These are phyloP conservation scores for Globisporangium iwayamae DNA, from an alignment of 352 stramenopile genomes.

Conservation along the genomic window DNA sequence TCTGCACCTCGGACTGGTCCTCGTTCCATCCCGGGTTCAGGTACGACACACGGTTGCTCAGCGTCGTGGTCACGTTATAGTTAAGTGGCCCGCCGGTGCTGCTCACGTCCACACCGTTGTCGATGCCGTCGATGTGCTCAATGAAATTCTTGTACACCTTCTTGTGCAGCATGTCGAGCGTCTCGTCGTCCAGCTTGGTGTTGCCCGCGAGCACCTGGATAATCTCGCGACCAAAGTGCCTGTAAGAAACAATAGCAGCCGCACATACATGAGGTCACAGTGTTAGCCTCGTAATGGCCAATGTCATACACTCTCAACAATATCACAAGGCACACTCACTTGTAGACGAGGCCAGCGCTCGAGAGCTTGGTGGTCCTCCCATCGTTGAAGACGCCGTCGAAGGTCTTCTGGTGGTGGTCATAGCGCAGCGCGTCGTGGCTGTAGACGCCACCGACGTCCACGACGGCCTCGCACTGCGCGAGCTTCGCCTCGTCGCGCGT, in stretches of 20 bases:
- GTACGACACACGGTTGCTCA: slow-evolving; percentile 86
- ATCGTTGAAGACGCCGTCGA: slow-evolving; percentile 78
- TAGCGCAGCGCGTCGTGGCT: slow-evolving; percentile 87
- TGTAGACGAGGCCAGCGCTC: slow-evolving; percentile 97
- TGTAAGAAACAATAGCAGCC: slow-evolving; percentile 3
- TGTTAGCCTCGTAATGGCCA: neutral
- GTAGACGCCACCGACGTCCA: slow-evolving; percentile 97
- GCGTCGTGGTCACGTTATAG: slow-evolving; percentile 73
- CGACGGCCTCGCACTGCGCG: slow-evolving; percentile 92
- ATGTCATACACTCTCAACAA: neutral
- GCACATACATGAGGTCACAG: neutral
- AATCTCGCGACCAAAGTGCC: slow-evolving; percentile 96
- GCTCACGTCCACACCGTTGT: slow-evolving; percentile 95
- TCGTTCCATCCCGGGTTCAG: slow-evolving; percentile 98
- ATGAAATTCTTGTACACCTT: slow-evolving; percentile 97
- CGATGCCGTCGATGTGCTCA: slow-evolving; percentile 98
- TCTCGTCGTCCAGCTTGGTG: slow-evolving; percentile 56
- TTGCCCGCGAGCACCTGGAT: slow-evolving; percentile 71
- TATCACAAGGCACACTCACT: slow-evolving; percentile 28
- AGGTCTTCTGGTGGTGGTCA: slow-evolving; percentile 98
- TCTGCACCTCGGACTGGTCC: slow-evolving; percentile 57
- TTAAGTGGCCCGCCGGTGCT: slow-evolving; percentile 46
- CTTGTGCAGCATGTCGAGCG: slow-evolving; percentile 81
- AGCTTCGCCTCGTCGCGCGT: slow-evolving; percentile 90
- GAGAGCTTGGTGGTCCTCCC: slow-evolving; percentile 90